Conservation (phyloP, 2,329 filamentous ascomycete genomes). For the Pestalotiopsis sp. region DNA sequence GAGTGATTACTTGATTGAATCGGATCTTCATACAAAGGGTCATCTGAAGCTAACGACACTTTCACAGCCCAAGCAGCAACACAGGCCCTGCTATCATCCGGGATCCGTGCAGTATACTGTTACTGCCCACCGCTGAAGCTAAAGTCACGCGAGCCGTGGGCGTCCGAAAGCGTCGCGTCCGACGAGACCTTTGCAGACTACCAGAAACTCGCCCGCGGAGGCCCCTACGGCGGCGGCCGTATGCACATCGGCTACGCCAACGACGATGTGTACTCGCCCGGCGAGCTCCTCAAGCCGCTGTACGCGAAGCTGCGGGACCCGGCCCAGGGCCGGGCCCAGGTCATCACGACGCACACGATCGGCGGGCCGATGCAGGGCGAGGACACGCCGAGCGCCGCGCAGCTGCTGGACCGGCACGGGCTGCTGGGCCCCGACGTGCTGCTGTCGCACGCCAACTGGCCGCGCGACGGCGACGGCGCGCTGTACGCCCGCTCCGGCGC, state of each 20-base stretch:
- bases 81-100: slow-evolving; percentile 42
- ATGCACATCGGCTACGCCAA: slow-evolving; percentile 46
- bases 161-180: slow-evolving; percentile 26
- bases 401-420: slow-evolving; percentile 33
- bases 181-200: slow-evolving; percentile 40
- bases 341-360: slow-evolving; percentile 43
- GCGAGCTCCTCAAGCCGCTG: slow-evolving; percentile 36
- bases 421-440: slow-evolving; percentile 44
- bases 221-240: slow-evolving; percentile 33
- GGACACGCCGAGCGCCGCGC: slow-evolving; percentile 19
- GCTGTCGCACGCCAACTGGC: slow-evolving; percentile 40
- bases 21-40: no score
- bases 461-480: slow-evolving; percentile 35
- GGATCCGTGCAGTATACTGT: slow-evolving; percentile 48
- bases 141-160: slow-evolving; percentile 31
- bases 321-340: slow-evolving; percentile 30
- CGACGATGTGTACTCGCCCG: slow-evolving; percentile 42
- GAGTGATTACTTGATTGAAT: slow-evolving; percentile 8
- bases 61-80: slow-evolving; percentile 34
- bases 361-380: slow-evolving; percentile 18
- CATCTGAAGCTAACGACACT: neutral
- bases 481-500: slow-evolving; percentile 35
- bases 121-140: slow-evolving; percentile 37
- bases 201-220: slow-evolving; percentile 32
- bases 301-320: slow-evolving; percentile 38